These are phyloP conservation scores for Sarocladium strictum DNA, from an alignment of 2,329 filamentous ascomycete genomes.

Conservation along the genomic window DNA sequence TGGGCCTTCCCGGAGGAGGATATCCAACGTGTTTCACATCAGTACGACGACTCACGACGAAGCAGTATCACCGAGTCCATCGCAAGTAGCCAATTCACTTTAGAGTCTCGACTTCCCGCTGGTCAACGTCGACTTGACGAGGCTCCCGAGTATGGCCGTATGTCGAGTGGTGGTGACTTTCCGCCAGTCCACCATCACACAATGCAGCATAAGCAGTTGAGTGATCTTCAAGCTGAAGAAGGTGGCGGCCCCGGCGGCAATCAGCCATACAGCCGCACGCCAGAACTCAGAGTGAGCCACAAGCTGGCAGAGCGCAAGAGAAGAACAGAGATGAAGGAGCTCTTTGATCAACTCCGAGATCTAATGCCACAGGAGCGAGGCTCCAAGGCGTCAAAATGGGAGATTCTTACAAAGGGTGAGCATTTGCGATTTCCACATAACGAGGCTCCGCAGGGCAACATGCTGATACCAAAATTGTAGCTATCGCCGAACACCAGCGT, in stretches of 20 bases:
- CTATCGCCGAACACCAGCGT: conserved; percentile 16
- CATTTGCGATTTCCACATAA: conserved; percentile 4
- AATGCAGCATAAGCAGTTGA: conserved; percentile 67
- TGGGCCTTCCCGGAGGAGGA: conserved; percentile 79
- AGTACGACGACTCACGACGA: conserved; percentile 59
- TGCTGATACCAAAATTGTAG: conserved; percentile 1
- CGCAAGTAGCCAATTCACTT: conserved; percentile 73
- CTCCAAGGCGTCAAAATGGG: conserved; percentile 84
- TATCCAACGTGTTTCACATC: conserved; percentile 45
- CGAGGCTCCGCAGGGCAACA: not conserved
- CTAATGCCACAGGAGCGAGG: conserved; percentile 75
- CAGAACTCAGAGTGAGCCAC: conserved; percentile 75
- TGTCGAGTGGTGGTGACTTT: conserved; percentile 47
- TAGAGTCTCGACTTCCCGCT: conserved; percentile 63
- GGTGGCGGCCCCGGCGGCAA: conserved; percentile 43
- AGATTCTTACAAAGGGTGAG: conserved; percentile 78
- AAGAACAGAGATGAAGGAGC: conserved; percentile 80
- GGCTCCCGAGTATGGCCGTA: conserved; percentile 42
- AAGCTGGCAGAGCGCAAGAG: conserved; percentile 81
- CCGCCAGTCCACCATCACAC: conserved; percentile 65
- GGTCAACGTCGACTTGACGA: conserved; percentile 71
- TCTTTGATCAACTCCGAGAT: conserved; percentile 75
- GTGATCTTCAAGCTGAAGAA: conserved; percentile 58
- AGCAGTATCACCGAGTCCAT: conserved; percentile 74
- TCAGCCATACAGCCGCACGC: conserved; percentile 77